Evolutionary conservation across 192 early-diverging fungal species (phyloP).

Genomic region (Entomortierella chlamydospora): DNA sequence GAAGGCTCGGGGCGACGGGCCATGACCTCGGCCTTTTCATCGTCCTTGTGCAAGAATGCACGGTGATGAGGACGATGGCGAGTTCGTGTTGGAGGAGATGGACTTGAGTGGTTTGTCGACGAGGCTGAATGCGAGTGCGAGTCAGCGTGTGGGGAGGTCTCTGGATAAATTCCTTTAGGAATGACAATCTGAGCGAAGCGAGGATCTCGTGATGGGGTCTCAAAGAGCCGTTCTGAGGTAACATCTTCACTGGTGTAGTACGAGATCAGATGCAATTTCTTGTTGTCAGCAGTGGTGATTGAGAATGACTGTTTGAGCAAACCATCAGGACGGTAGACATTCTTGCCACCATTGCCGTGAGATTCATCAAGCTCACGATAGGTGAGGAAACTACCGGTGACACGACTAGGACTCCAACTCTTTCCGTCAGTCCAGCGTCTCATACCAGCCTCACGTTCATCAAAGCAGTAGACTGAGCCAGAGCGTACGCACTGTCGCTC

Average conservation of each 20-base stretch:
- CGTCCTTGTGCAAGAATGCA: slow-evolving; percentile 28
- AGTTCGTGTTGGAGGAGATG: slow-evolving; percentile 39
- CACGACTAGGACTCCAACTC: slow-evolving; percentile 89
- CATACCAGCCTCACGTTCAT: slow-evolving; percentile 92
- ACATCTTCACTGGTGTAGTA: slow-evolving; percentile 91
- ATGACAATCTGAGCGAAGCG: slow-evolving; percentile 74
- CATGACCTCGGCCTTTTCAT: neutral
- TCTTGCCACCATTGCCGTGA: slow-evolving; percentile 39
- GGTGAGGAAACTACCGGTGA: slow-evolving; percentile 89
- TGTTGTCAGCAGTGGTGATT: slow-evolving; percentile 82
- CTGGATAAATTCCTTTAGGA: slow-evolving; percentile 88
- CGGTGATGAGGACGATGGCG: slow-evolving; percentile 52
- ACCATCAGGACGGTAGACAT: slow-evolving; percentile 80
- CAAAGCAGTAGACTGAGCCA: slow-evolving; percentile 92
- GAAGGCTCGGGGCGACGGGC: slow-evolving; percentile 16
- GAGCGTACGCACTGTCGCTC: slow-evolving; percentile 86
- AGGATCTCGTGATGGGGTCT: slow-evolving; percentile 75
- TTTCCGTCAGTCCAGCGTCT: slow-evolving; percentile 93
- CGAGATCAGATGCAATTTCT: slow-evolving; percentile 88
- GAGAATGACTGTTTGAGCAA: slow-evolving; percentile 91
- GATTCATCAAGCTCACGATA: slow-evolving; percentile 83
- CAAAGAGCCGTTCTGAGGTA: slow-evolving; percentile 65
- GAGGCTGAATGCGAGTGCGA: slow-evolving; percentile 19
- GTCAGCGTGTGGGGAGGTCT: slow-evolving; percentile 59
- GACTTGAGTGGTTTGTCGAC: slow-evolving; percentile 34